phyloP scores from a whole-genome alignment of 208 protist genomes.

The Trypanosoma boissoni region DNA sequence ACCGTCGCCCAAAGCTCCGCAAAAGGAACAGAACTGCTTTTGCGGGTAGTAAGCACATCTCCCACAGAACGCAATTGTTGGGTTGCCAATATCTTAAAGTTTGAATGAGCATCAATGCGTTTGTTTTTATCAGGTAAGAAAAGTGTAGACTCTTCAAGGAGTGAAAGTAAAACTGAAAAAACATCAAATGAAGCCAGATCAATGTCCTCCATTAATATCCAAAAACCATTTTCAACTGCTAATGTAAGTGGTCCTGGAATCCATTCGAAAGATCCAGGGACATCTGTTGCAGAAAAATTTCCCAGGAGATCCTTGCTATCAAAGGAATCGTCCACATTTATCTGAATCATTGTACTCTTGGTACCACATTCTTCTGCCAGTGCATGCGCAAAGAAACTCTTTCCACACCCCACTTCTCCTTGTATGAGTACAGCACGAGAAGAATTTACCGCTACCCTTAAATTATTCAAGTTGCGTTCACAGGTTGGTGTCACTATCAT shows the following conservation, averaged over 20 bases:
- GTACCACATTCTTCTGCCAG: constrained; percentile 53
- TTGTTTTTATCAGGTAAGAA: constrained; percentile 96
- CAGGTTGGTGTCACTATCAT: constrained; percentile 77
- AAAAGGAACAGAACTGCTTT: constrained; percentile 67
- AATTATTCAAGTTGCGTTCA: constrained; percentile 60
- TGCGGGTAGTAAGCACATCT: constrained; percentile 43
- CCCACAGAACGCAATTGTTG: constrained; percentile 72
- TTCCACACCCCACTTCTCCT: constrained; percentile 84
- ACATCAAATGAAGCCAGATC: constrained; percentile 98
- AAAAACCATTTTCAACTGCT: constrained; percentile 95
- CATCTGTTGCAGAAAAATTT: constrained; percentile 98
- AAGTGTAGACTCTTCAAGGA: constrained; percentile 95
- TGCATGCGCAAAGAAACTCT: constrained; percentile 66
- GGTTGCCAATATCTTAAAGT: constrained; percentile 90
- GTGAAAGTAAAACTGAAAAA: constrained; percentile 94
- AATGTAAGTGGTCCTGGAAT: constrained; percentile 95
- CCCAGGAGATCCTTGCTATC: constrained; percentile 99
- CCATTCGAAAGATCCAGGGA: constrained; percentile 98
- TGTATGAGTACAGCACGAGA: constrained; percentile 82
- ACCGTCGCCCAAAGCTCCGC: constrained; percentile 77
- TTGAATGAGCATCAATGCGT: constrained; percentile 77
- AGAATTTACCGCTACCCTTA: constrained; percentile 53
- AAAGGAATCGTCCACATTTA: constrained; percentile 97
- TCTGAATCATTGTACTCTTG: constrained; percentile 77
- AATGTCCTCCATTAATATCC: constrained; percentile 99